A percentile compares a stretch with the other conserved stretches of the same genome.
phyloP scores from a whole-genome alignment of 2,329 filamentous ascomycete species.

The Lasiodiplodia gonubiensis region DNA sequence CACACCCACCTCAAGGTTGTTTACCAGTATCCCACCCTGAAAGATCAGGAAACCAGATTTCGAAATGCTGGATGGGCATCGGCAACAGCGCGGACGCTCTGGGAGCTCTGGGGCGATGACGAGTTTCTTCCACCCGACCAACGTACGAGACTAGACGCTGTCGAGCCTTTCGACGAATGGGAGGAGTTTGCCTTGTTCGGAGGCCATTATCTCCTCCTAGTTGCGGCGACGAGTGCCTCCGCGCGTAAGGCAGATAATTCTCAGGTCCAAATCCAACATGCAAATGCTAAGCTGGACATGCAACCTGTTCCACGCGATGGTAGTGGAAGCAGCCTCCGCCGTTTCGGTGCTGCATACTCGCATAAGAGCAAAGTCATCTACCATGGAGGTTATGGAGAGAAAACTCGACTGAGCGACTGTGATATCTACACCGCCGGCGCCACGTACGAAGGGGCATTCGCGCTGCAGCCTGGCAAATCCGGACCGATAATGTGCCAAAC shows the following conservation, averaged over 20 bases:
- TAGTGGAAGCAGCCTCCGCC: conserved; percentile 38
- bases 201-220: conserved; percentile 81
- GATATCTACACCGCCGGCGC: conserved; percentile 46
- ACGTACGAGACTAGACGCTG: conserved; percentile 66
- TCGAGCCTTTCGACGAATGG: conserved; percentile 94
- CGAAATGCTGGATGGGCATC: conserved; percentile 68
- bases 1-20: conserved; percentile 79
- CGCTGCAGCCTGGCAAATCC: background rate
- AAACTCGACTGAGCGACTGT: conserved; percentile 56
- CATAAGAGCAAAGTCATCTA: conserved; percentile 43
- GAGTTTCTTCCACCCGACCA: conserved; percentile 67
- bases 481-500: conserved; percentile 72
- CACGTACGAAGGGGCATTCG: background rate
- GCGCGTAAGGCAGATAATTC: background rate
- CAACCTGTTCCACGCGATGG: background rate
- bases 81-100: conserved; percentile 71
- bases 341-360: conserved; percentile 49
- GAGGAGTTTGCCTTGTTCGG: conserved; percentile 89
- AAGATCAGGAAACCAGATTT: conserved; percentile 74
- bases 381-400: conserved; percentile 54
- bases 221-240: conserved; percentile 55
- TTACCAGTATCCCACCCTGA: conserved; percentile 68
- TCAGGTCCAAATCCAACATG: background rate
- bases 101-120: conserved; percentile 79
- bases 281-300: background rate